Percentiles rank a stretch among this genome's conserved stretches.
Conservation (phyloP, 495 filamentous ascomycete genomes). For the Parachaetomium inaequale region DNA sequence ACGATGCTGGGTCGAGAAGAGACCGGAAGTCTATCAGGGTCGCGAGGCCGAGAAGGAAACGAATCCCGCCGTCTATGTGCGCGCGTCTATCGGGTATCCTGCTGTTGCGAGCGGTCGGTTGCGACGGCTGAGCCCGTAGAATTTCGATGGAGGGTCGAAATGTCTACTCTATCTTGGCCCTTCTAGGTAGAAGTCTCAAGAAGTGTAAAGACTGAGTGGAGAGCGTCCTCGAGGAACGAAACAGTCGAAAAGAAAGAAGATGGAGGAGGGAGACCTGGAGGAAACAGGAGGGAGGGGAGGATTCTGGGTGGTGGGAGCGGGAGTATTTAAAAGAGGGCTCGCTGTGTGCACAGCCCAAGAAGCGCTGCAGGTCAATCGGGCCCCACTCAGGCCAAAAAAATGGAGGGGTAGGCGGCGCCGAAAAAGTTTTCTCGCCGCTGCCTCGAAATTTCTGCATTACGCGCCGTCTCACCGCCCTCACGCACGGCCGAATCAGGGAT, state of each 20-base stretch:
- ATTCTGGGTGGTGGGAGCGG: slow-evolving; percentile 16
- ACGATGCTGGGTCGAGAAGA: slow-evolving; percentile 7
- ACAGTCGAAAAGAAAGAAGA: slow-evolving; percentile 28
- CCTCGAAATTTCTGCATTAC: slow-evolving; percentile 6
- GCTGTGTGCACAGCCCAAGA: slow-evolving; percentile 20
- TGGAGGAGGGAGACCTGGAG: slow-evolving; percentile 26
- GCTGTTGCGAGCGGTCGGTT: slow-evolving; percentile 14
- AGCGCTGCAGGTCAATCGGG: slow-evolving; percentile 13
- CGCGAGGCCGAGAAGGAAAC: slow-evolving; percentile 20
- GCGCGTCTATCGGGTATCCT: slow-evolving; percentile 30
- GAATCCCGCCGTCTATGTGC: slow-evolving; percentile 31
- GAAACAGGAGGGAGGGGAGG: slow-evolving; percentile 13
- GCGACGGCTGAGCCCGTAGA: slow-evolving; percentile 31
- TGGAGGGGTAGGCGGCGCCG: slow-evolving; percentile 29
- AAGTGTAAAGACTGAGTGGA: slow-evolving; percentile 35
- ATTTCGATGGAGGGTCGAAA: slow-evolving; percentile 42
- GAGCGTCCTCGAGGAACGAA: slow-evolving; percentile 27
- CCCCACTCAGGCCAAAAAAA: slow-evolving; percentile 18
- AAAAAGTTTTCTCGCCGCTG: slow-evolving; percentile 28
- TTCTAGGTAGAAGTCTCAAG: slow-evolving; percentile 27
- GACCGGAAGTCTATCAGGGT: slow-evolving; percentile 20
- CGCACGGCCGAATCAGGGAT: neutral
- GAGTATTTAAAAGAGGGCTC: slow-evolving; percentile 27
- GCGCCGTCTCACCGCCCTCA: slow-evolving; percentile 11
- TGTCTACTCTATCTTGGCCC: slow-evolving; percentile 38